Evolutionary conservation across 116 monocot genomes (phyloP), one percentile per base, ranked within the genome.

Genomic region (Iris pallida): DNA sequence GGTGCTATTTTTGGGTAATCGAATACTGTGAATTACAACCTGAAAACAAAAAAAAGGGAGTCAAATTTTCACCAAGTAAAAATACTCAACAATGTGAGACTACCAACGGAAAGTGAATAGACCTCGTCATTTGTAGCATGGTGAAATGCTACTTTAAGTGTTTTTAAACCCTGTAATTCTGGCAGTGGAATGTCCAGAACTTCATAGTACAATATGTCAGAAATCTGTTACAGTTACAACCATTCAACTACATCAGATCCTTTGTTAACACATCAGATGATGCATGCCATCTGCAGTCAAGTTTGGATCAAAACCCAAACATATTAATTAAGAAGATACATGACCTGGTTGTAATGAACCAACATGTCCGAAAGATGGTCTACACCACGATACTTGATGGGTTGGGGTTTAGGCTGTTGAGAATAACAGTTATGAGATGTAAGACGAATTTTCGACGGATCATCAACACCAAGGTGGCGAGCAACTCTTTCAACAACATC

Each of bases 371-470:
- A 73, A 15, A 84, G 76, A 70, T 73, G 84, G 20, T 80, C 84
- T 30, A 80, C 76, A 49, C 80, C 76, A 42, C 84, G 72, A 53
- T 73, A 84, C 63, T 84, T 84, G 64, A 84, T 76, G 1, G 84
- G 80, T 54, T 84, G 84, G 16, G 80, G 84, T 66, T 84, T 84
- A 43, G 84, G 84, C 20, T 84, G 84, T 57, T 84, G 84, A 62
- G 84, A 84, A 57, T 84, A 84, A 60, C 84, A 84, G 49, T 84
- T 84, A 69, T 84, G 84, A 46, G 84, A 76, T 19, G 84, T 84
- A 20, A 84, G 80, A 30, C 84, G 76, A 49, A 84, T 73, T 76
- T 84, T 84, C 42, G 80, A 70, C 48, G 84, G 70, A 57, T 84
- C 80, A 61, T 84, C 76, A 16, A 84, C 20, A 66, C 73, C 80